These are phyloP conservation scores for Penicillium sp. DNA, from an alignment of 2,329 filamentous ascomycete genomes.

Conservation along the genomic window DNA sequence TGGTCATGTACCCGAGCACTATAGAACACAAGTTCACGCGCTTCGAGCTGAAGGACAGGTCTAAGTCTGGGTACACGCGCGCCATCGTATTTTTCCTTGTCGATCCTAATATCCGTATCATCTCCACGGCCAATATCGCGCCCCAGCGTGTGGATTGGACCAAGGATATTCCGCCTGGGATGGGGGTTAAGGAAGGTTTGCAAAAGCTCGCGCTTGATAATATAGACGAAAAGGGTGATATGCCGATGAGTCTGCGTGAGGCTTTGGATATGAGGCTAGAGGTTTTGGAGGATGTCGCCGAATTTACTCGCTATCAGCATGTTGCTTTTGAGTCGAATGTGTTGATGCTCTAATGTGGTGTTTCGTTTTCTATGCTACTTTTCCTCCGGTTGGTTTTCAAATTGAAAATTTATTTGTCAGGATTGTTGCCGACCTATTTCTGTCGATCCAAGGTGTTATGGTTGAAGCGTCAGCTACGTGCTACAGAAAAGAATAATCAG, in stretches of 20 bases:
- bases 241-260: constrained; percentile 38
- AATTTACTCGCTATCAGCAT: constrained; percentile 30
- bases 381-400: not conserved
- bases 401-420: not conserved
- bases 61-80: constrained; percentile 53
- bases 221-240: constrained; percentile 19
- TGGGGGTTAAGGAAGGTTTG: constrained; percentile 12
- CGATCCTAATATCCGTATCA: constrained; percentile 55
- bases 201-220: constrained; percentile 22
- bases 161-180: constrained; percentile 31
- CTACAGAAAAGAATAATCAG: not conserved
- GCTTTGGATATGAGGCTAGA: constrained; percentile 36
- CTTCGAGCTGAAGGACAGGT: constrained; percentile 51
- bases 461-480: not conserved
- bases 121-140: constrained; percentile 54
- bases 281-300: constrained; percentile 18
- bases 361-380: not conserved
- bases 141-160: constrained; percentile 51
- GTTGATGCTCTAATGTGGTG: constrained; percentile 17
- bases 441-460: not conserved
- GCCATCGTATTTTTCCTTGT: constrained; percentile 59
- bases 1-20: constrained; percentile 32
- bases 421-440: not conserved
- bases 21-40: constrained; percentile 52
- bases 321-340: constrained; percentile 31